These are phyloP conservation scores for Xylaria sp. DNA, from an alignment of 2,329 filamentous ascomycete genomes.

Conservation along the genomic window DNA sequence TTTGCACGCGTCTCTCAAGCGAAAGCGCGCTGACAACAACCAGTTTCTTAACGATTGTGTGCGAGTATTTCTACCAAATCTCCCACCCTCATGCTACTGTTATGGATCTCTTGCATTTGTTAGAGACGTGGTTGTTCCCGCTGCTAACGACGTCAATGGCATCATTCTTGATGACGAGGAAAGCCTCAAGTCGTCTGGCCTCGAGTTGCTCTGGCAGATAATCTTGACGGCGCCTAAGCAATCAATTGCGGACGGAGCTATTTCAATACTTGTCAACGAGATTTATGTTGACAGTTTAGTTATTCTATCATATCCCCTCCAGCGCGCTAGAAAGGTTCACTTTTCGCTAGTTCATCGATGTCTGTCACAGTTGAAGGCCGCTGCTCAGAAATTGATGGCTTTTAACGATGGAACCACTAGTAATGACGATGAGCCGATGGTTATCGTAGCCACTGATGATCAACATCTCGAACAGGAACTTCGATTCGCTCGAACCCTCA, in stretches of 20 bases:
- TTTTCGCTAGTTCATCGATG: slow-evolving; percentile 78
- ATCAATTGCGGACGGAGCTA: slow-evolving; percentile 74
- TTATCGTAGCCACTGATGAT: slow-evolving; percentile 58
- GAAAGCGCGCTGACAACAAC: slow-evolving; percentile 59
- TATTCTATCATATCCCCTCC: slow-evolving; percentile 61
- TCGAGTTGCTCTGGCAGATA: slow-evolving; percentile 85
- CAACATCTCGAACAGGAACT: slow-evolving; percentile 66
- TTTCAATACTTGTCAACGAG: slow-evolving; percentile 73
- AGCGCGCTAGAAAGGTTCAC: slow-evolving; percentile 68
- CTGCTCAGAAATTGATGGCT: slow-evolving; percentile 67
- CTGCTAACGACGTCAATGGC: slow-evolving; percentile 57
- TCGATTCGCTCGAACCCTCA: slow-evolving; percentile 74
- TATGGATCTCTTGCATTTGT: slow-evolving; percentile 72
- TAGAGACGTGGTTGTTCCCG: slow-evolving; percentile 59
- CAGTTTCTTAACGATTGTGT: slow-evolving; percentile 66
- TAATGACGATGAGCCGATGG: slow-evolving; percentile 64
- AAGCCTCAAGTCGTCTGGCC: slow-evolving; percentile 62
- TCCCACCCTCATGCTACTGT: slow-evolving; percentile 69
- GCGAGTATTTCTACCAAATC: slow-evolving; percentile 63
- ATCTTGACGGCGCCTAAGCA: slow-evolving; percentile 74
- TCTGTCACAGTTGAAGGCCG: slow-evolving; percentile 72
- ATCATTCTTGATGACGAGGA: slow-evolving; percentile 63
- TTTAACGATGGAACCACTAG: slow-evolving; percentile 56
- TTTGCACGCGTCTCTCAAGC: slow-evolving; percentile 61
- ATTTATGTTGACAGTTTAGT: slow-evolving; percentile 72